These are phyloP conservation scores for Talaromyces stipitatus DNA, from an alignment of 495 filamentous ascomycete species.

Conservation along the genomic window DNA sequence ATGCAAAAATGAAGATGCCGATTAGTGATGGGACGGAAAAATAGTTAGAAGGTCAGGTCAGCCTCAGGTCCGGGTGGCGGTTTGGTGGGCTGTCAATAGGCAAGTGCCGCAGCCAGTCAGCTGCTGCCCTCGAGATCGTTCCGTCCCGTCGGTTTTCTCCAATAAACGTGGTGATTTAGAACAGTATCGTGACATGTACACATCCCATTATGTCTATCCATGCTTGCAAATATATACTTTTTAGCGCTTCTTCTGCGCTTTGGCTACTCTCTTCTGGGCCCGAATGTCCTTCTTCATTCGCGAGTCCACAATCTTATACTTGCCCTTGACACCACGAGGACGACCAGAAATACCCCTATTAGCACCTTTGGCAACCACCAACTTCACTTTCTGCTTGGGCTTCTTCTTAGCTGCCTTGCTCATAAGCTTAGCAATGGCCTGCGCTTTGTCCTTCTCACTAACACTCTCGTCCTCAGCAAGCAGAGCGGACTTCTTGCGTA, in stretches of 20 bases:
- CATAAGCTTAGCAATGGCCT: slow-evolving; percentile 74
- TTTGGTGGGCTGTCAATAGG: slow-evolving; percentile 4
- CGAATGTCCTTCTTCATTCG: slow-evolving; percentile 98
- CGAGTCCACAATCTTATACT: slow-evolving; percentile 97
- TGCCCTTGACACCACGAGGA: slow-evolving; percentile 85
- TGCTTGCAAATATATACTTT: neutral
- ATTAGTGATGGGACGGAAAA: neutral
- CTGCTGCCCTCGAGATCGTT: neutral
- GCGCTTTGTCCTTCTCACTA: slow-evolving; percentile 91
- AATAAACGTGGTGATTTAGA: neutral
- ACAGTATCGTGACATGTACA: neutral
- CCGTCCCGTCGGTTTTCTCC: neutral
- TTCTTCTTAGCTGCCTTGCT: slow-evolving; percentile 78
- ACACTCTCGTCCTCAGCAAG: slow-evolving; percentile 81
- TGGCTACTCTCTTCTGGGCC: slow-evolving; percentile 75
- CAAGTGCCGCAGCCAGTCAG: neutral
- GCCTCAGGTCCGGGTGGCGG: slow-evolving; percentile 10
- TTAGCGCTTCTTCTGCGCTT: slow-evolving; percentile 45
- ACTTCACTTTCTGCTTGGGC: slow-evolving; percentile 71
- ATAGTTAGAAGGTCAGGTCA: slow-evolving; percentile 2
- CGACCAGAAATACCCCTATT: slow-evolving; percentile 78
- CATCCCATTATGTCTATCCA: neutral
- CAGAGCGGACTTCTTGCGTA: slow-evolving; percentile 88
- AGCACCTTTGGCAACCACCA: slow-evolving; percentile 79
- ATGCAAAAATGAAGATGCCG: slow-evolving; percentile 7